Evolutionary conservation across 805 yeast genomes (phyloP), one percentile per base, ranked within the genome.

Genomic region (Wickerhamomyces bisporus): DNA sequence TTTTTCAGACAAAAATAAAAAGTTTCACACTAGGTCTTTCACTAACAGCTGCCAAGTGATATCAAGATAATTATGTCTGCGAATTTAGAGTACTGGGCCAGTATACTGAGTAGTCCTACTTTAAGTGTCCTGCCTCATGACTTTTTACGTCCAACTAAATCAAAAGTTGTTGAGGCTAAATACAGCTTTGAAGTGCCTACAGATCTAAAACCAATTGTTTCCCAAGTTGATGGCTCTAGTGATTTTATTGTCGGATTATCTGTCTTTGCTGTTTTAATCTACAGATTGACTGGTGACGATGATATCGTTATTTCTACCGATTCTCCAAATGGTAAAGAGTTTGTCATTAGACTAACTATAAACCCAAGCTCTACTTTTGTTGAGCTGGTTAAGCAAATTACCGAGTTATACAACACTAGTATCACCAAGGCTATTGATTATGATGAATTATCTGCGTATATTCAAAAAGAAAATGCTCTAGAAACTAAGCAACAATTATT

Each of bases 271-370:
- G 77, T 82, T 1, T 69, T 91, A 40, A 70, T 86, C 27, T 81
- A 75, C 61, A 71, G 98, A 55, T 66, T 86, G 33, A 83, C 96
- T 2, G 98, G 97, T 18, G 98, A 91, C 58, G 97, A 91, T 48
- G 97, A 91, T 52, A 80, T 93, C 35, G 80, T 83, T n/a, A 65
- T 91, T 43, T 88, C 89, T n/a, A 79, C 88, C 0, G 78, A 81
- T 48, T 60, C 72, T 19, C 49, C 43, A 19, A 26, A 44, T 15
- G 55, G 63, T 29, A 62, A 65, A 36, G 77, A 77, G 20, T 74
- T 79, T 47, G 79, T 86, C 14, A 57, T 86, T 20, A 71, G 96
- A 52, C 65, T 84, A 32, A 66, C 65, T 25, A 65, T 87, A 29
- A 72, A 75, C 36, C 77, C 85, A 25, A 61, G 65, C 8, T 55